Percentiles rank a stretch among this genome's conserved stretches.
These are phyloP conservation scores for Arthrobotrys entomopaga DNA, from an alignment of 2,329 filamentous ascomycete species.

Conservation along the genomic window DNA sequence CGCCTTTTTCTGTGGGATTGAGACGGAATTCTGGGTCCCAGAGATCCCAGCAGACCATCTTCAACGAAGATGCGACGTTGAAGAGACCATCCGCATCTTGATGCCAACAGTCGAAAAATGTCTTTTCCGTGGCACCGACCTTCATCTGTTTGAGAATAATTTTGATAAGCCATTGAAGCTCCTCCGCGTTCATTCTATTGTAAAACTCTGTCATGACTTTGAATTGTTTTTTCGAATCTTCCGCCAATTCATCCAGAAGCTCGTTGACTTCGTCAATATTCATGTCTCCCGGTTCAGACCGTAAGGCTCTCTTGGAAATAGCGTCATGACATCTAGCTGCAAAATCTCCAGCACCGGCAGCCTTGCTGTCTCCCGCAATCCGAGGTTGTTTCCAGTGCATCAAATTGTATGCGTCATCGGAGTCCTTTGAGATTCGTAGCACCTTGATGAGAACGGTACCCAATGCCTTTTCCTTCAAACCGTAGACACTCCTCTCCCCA, in stretches of 20 bases:
- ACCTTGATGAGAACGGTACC: slow-evolving; percentile 90
- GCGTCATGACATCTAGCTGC: slow-evolving; percentile 86
- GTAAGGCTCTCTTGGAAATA: slow-evolving; percentile 82
- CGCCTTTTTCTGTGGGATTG: slow-evolving; percentile 75
- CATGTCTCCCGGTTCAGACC: slow-evolving; percentile 78
- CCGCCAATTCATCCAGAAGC: slow-evolving; percentile 79
- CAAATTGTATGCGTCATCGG: slow-evolving; percentile 85
- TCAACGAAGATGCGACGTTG: slow-evolving; percentile 88
- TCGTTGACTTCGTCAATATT: slow-evolving; percentile 89
- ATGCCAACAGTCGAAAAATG: slow-evolving; percentile 84
- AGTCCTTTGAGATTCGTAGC: slow-evolving; percentile 89
- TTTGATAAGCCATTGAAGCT: slow-evolving; percentile 92
- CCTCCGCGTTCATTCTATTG: slow-evolving; percentile 88
- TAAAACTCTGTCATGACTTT: slow-evolving; percentile 87
- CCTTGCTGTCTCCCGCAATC: slow-evolving; percentile 61
- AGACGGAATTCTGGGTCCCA: slow-evolving; percentile 77
- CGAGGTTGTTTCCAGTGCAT: slow-evolving; percentile 93
- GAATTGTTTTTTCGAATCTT: slow-evolving; percentile 75
- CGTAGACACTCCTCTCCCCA: slow-evolving; percentile 86
- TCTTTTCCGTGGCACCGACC: slow-evolving; percentile 83
- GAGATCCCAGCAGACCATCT: slow-evolving; percentile 94
- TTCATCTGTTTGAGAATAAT: slow-evolving; percentile 87
- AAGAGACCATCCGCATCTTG: slow-evolving; percentile 81
- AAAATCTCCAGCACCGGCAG: slow-evolving; percentile 82
- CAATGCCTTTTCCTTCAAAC: slow-evolving; percentile 90